phyloP scores from a whole-genome alignment of 495 filamentous ascomycete genomes.

The Melanomma pulvis-pyrius region DNA sequence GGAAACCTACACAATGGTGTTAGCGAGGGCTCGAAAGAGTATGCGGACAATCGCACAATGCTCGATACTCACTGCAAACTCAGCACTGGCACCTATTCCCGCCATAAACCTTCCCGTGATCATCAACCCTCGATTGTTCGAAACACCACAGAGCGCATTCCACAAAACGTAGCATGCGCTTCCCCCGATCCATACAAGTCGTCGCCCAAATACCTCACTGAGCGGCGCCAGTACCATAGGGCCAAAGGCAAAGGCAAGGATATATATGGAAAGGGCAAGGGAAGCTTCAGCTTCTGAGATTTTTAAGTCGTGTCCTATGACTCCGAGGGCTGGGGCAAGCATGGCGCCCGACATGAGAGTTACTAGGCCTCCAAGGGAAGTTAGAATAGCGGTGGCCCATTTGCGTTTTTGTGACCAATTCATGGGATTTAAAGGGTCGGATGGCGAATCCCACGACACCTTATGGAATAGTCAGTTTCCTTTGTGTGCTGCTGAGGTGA shows the following conservation, averaged over 20 bases:
- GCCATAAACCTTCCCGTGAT: slow-evolving; percentile 27
- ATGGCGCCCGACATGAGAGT: slow-evolving; percentile 39
- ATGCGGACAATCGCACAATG: background rate
- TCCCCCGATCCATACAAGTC: slow-evolving; percentile 22
- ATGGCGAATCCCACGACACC: slow-evolving; percentile 26
- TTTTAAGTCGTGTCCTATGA: slow-evolving; percentile 33
- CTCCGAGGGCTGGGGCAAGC: slow-evolving; percentile 36
- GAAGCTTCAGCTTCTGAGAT: slow-evolving; percentile 30
- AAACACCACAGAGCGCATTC: slow-evolving; percentile 28
- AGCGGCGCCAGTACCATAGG: slow-evolving; percentile 20
- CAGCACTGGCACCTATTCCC: slow-evolving; percentile 29
- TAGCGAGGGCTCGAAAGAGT: background rate
- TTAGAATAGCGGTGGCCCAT: slow-evolving; percentile 34
- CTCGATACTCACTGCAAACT: slow-evolving; percentile 25
- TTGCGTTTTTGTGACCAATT: slow-evolving; percentile 28
- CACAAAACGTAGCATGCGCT: slow-evolving; percentile 21
- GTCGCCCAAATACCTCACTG: slow-evolving; percentile 22
- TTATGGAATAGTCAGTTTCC: background rate
- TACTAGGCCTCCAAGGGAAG: slow-evolving; percentile 31
- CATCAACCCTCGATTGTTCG: slow-evolving; percentile 16
- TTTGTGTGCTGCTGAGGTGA: background rate
- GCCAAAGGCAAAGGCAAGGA: slow-evolving; percentile 29
- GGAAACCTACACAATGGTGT: slow-evolving; percentile 5
- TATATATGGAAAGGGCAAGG: slow-evolving; percentile 28
- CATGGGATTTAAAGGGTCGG: slow-evolving; percentile 29